These are phyloP conservation scores for Tylopilus plumbeoviolaceoides DNA, from an alignment of 768 basidiomycete genomes.

Conservation along the genomic window DNA sequence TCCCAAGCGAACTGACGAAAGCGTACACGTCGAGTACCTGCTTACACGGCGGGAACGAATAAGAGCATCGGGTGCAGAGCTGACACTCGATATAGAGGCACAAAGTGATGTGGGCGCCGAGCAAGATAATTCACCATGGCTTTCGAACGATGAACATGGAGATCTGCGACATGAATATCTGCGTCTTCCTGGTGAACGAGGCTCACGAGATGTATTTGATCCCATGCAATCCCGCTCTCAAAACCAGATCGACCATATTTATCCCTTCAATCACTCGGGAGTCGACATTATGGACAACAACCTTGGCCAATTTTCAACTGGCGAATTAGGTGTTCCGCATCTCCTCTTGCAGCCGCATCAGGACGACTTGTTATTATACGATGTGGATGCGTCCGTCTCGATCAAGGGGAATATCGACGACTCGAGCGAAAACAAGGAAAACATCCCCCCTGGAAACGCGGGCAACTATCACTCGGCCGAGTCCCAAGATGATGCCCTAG, in stretches of 20 bases:
- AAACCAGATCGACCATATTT: neutral
- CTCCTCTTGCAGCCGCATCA: constrained; percentile 9
- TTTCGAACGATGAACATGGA: neutral
- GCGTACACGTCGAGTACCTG: constrained; percentile 16
- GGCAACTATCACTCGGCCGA: neutral
- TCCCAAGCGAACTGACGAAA: constrained; percentile 13
- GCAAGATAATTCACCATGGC: neutral
- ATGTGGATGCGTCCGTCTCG: neutral
- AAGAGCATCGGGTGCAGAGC: constrained; percentile 7
- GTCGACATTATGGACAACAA: constrained; percentile 12
- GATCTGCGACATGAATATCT: neutral
- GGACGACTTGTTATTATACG: neutral
- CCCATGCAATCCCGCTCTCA: neutral
- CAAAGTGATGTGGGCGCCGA: neutral
- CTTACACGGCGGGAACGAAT: constrained; percentile 26
- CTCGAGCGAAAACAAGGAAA: constrained; percentile 17
- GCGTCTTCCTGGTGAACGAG: neutral
- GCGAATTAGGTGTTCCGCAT: constrained; percentile 2
- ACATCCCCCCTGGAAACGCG: constrained; percentile 6
- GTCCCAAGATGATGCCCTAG: neutral
- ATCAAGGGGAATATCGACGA: constrained; percentile 15
- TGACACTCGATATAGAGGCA: neutral
- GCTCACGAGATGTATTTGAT: neutral
- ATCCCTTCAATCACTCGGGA: constrained; percentile 14
- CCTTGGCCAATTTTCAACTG: constrained; percentile 1